Evolutionary conservation across 2,329 filamentous ascomycete species (phyloP).

Genomic region (Elsinoe fawcettii): DNA sequence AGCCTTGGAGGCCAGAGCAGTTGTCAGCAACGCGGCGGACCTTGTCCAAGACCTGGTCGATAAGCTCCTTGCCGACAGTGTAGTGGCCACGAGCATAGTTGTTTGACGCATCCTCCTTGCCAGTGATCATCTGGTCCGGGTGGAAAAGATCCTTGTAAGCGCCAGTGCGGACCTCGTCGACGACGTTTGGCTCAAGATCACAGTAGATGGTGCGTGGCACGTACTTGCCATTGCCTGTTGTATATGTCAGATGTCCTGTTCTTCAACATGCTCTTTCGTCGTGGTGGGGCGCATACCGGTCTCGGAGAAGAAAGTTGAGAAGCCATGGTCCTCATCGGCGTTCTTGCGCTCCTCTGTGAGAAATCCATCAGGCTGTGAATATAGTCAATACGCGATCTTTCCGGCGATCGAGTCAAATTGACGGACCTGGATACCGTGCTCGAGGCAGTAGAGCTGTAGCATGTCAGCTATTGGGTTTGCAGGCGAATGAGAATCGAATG

Average conservation of each 20-base stretch:
- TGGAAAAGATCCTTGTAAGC: constrained; percentile 95
- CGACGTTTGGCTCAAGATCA: constrained; percentile 98
- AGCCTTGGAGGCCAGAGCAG: constrained; percentile 96
- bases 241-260: constrained; percentile 18
- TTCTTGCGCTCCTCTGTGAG: constrained; percentile 97
- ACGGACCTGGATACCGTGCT: constrained; percentile 97
- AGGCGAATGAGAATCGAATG: constrained; percentile 1
- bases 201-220: constrained; percentile 98
- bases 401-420: constrained; percentile 16
- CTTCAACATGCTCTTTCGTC: constrained; percentile 6
- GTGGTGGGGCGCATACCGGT: constrained; percentile 82
- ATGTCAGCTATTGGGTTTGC: constrained; percentile 19
- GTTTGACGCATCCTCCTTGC: constrained; percentile 99
- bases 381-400: background rate
- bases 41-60: constrained; percentile 96
- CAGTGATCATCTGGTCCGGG: constrained; percentile 98
- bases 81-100: constrained; percentile 99
- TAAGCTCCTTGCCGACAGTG: constrained; percentile 98
- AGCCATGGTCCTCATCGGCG: constrained; percentile 87
- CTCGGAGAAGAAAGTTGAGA: constrained; percentile 99
- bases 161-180: constrained; percentile 98
- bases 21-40: constrained; percentile 95
- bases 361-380: constrained; percentile 85
- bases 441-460: constrained; percentile 91
- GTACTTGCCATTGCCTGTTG: constrained; percentile 94